phyloP scores from a whole-genome alignment of 805 yeast species.

The Zygosaccharomyces siamensis region DNA sequence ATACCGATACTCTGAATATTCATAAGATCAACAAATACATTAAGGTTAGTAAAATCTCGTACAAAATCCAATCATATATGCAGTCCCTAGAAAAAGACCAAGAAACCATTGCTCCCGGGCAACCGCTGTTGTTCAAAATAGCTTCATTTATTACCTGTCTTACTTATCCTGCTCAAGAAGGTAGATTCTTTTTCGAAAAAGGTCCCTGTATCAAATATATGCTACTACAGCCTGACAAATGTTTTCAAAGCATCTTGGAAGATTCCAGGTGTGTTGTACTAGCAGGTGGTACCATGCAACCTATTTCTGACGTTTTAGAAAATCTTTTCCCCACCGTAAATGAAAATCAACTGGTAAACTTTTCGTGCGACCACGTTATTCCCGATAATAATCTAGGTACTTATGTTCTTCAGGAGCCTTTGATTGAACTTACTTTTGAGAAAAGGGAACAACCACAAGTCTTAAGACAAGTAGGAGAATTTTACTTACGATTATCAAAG shows the following conservation, averaged over 20 bases:
- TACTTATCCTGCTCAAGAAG: conserved; percentile 73
- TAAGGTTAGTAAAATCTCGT: conserved; percentile 67
- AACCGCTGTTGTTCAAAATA: conserved; percentile 62
- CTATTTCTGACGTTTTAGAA: conserved; percentile 64
- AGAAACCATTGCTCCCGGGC: conserved; percentile 6
- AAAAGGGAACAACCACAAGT: conserved; percentile 46
- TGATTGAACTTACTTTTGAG: conserved; percentile 65
- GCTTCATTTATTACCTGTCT: conserved; percentile 59
- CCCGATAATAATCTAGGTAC: conserved; percentile 65
- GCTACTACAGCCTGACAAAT: conserved; percentile 71
- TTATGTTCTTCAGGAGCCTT: conserved; percentile 41
- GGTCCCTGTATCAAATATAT: conserved; percentile 53
- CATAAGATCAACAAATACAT: conserved; percentile 63
- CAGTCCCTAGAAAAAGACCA: conserved; percentile 5
- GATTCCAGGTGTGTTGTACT: conserved; percentile 64
- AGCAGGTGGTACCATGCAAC: conserved; percentile 97
- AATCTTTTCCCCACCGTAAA: conserved; percentile 59
- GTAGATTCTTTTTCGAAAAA: conserved; percentile 59
- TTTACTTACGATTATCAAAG: conserved; percentile 30
- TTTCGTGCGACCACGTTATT: conserved; percentile 80
- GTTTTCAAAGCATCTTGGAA: conserved; percentile 61
- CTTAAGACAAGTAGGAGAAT: conserved; percentile 40
- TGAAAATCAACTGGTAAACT: conserved; percentile 41
- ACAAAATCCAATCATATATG: conserved; percentile 71
- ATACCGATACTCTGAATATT: conserved; percentile 69